Base-by-base conservation (phyloP, 805 yeast species). In the Candida fluviatilis region DNA sequence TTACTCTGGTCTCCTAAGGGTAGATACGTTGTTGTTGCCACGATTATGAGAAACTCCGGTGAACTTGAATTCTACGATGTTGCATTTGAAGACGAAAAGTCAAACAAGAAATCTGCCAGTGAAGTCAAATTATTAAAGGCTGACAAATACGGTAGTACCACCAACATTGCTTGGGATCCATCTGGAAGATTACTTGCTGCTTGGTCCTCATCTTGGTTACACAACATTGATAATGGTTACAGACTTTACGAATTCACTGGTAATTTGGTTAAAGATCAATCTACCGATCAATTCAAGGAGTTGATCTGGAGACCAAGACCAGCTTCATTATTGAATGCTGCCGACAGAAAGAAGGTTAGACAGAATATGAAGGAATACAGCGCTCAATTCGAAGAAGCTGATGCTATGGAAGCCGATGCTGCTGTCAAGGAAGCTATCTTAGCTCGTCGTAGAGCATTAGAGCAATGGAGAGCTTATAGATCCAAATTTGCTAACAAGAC, bases 291-390 rank as follows among this genome's bases (percentile, higher is more conserved):
- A 39, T 88, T 93, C 77, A 85, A 81, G 66, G 90, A 85, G 45
- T 86, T 91, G 55, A 71, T 78, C 45, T 93, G 99, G 99, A 85
- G 99, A 73, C 98, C 98, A 55, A 82, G 99, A 69, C 99, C 99
- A 36, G 78, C 76, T 14, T 74, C 89, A 2, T 64, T 82, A 48
- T 77, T 93, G 57, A 71, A 81, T 44, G 79, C 82, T 52, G 83
- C 79, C 49, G 95, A 87, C 62, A 79, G 79, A 71, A 87, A 88
- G 83, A 84, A 82, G 75, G 88, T 93, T 46, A 78, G 87, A 71
- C 85, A 86, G 84, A 84, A 84, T 69, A 69, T 91, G 71, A 79
- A 82, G 60, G 91, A 86, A 65, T 87, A 84, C 75, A 74, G 89
- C 52, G 93, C 93, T 30, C 89, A 87, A 66, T 93, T 90, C 69